phyloP scores from a whole-genome alignment of 2,329 filamentous ascomycete species.

The Pseudocercospora vitis region DNA sequence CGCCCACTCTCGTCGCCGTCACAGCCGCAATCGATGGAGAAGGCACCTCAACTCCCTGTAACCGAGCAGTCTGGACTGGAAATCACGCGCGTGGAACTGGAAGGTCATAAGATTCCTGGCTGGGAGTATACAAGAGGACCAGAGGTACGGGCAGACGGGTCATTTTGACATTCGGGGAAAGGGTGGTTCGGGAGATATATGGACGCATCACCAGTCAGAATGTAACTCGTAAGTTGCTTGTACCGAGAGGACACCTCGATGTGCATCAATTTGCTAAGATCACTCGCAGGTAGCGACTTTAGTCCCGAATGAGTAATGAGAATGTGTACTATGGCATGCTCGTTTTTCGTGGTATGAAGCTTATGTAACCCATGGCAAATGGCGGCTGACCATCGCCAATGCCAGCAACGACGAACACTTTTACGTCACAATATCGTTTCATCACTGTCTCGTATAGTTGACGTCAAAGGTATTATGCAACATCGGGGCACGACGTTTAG shows the following conservation, averaged over 20 bases:
- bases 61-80: background rate
- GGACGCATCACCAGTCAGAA: no score
- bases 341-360: background rate
- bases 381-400: no score
- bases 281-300: background rate
- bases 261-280: background rate
- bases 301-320: background rate
- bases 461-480: background rate
- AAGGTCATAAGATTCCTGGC: background rate
- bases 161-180: background rate
- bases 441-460: constrained; percentile 1
- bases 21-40: background rate
- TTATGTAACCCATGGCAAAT: background rate
- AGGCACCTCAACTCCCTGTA: background rate
- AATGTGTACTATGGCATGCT: constrained; percentile 1
- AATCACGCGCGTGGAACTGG: constrained; percentile 3
- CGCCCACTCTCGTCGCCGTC: no score
- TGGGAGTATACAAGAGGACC: constrained; percentile 3
- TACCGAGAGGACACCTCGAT: no score
- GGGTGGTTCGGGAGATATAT: no score
- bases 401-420: background rate
- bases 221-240: no score
- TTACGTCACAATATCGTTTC: background rate
- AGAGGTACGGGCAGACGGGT: background rate
- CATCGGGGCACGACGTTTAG: background rate